phyloP scores from a whole-genome alignment of 1,284 basidiomycete genomes.

The Athelia psychrophila region DNA sequence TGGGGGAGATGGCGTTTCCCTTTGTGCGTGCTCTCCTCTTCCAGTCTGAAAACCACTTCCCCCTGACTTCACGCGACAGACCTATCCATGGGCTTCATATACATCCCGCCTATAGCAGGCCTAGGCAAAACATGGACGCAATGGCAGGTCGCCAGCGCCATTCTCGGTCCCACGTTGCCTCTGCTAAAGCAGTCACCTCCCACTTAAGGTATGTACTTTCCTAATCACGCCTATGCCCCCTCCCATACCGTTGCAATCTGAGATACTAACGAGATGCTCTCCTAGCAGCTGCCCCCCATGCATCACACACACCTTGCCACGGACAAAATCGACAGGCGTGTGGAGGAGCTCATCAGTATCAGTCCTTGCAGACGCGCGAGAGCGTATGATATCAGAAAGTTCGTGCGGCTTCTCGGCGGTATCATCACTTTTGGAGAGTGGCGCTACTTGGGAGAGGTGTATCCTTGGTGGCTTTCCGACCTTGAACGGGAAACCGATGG shows the following conservation, averaged over 20 bases:
- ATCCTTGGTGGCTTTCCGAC: slow-evolving; percentile 38
- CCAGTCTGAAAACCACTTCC: too few species aligned
- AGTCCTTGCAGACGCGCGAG: slow-evolving; percentile 35
- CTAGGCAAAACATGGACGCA: slow-evolving; percentile 38
- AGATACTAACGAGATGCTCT: slow-evolving; percentile 19
- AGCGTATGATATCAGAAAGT: slow-evolving; percentile 34
- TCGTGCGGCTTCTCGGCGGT: slow-evolving; percentile 34
- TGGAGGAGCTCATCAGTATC: slow-evolving; percentile 34
- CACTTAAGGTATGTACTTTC: slow-evolving; percentile 32
- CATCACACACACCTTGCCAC: too few species aligned
- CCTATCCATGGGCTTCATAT: slow-evolving; percentile 35
- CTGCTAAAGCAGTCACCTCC: slow-evolving; percentile 37
- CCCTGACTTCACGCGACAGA: slow-evolving; percentile 20
- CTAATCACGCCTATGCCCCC: neutral
- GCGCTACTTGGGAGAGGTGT: slow-evolving; percentile 33
- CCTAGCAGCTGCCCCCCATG: slow-evolving; percentile 25
- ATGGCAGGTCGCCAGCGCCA: slow-evolving; percentile 37
- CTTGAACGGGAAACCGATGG: slow-evolving; percentile 31
- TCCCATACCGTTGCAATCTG: too few species aligned
- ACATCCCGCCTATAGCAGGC: slow-evolving; percentile 37
- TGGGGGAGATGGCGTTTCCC: slow-evolving; percentile 40
- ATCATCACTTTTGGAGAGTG: slow-evolving; percentile 38
- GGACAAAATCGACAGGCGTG: slow-evolving; percentile 26
- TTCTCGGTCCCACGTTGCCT: slow-evolving; percentile 39
- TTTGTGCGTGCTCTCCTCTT: slow-evolving; percentile 30